These are phyloP conservation scores for Trichoderma breve DNA, from an alignment of 2,329 filamentous ascomycete genomes.

Conservation along the genomic window DNA sequence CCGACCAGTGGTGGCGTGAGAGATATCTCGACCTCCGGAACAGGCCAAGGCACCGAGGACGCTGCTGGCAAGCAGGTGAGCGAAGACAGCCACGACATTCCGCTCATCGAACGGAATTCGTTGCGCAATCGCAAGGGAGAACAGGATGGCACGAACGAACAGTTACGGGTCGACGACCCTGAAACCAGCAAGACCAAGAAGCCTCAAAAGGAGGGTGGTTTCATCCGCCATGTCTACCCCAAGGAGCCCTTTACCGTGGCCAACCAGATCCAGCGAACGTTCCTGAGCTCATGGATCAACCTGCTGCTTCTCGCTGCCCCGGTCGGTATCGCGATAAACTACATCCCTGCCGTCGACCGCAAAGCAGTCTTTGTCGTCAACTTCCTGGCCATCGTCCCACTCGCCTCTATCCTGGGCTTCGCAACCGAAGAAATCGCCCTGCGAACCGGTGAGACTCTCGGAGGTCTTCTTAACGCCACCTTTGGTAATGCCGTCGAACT, in stretches of 20 bases:
- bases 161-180: constrained; percentile 21
- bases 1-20: constrained; percentile 19
- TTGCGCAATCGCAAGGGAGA: constrained; percentile 35
- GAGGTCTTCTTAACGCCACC: constrained; percentile 83
- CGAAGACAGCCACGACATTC: constrained; percentile 24
- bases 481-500: constrained; percentile 93
- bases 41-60: constrained; percentile 27
- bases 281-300: constrained; percentile 86
- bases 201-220: constrained; percentile 35
- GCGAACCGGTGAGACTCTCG: constrained; percentile 78
- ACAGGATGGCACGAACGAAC: constrained; percentile 26
- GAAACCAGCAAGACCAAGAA: constrained; percentile 40
- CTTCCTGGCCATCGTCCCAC: constrained; percentile 87
- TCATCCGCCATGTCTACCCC: constrained; percentile 48
- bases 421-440: constrained; percentile 88
- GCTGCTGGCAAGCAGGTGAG: constrained; percentile 24
- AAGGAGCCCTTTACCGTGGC: constrained; percentile 56
- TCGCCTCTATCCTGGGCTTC: constrained; percentile 82
- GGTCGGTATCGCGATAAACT: constrained; percentile 73
- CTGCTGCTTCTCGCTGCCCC: constrained; percentile 75
- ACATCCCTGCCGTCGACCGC: constrained; percentile 52
- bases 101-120: constrained; percentile 26
- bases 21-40: constrained; percentile 29
- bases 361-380: constrained; percentile 80
- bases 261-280: constrained; percentile 69